These are phyloP conservation scores for Monotropa hypopitys DNA, from an alignment of 179 eudicot species.

Conservation along the genomic window DNA sequence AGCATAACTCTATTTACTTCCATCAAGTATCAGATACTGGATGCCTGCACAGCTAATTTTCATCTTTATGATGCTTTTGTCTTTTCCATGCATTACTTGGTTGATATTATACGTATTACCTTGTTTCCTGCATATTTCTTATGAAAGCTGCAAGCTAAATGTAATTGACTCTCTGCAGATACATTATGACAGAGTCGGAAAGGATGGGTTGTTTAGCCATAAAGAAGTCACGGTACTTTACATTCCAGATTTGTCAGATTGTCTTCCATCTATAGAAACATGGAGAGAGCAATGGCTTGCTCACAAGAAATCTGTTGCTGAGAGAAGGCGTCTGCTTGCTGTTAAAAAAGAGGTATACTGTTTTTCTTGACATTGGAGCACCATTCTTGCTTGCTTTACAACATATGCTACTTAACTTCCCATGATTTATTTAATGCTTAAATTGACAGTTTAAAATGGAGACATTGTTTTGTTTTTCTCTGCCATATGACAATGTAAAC, in stretches of 20 bases:
- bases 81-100: not conserved
- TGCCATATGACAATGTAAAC: not conserved
- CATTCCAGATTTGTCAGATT: conserved; percentile 81
- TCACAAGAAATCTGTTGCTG: conserved; percentile 58
- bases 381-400: not conserved
- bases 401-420: not conserved
- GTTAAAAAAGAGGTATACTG: conserved; percentile 47
- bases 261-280: conserved; percentile 70
- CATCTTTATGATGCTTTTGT: not conserved
- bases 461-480: not conserved
- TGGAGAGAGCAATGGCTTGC: conserved; percentile 92
- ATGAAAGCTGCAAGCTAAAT: conserved; percentile 4
- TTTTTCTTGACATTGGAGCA: not conserved
- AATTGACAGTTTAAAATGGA: not conserved
- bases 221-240: conserved; percentile 80
- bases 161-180: conserved; percentile 43
- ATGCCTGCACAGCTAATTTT: not conserved
- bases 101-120: not conserved
- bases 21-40: not conserved
- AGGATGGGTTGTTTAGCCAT: conserved; percentile 84
- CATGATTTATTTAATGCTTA: not conserved
- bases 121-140: not conserved
- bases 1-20: not conserved
- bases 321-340: conserved; percentile 40
- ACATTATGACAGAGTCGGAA: conserved; percentile 87